Percentiles rank a stretch among this genome's conserved stretches.
Conservation (phyloP, 805 yeast genomes). For the Yarrowia sp. region DNA sequence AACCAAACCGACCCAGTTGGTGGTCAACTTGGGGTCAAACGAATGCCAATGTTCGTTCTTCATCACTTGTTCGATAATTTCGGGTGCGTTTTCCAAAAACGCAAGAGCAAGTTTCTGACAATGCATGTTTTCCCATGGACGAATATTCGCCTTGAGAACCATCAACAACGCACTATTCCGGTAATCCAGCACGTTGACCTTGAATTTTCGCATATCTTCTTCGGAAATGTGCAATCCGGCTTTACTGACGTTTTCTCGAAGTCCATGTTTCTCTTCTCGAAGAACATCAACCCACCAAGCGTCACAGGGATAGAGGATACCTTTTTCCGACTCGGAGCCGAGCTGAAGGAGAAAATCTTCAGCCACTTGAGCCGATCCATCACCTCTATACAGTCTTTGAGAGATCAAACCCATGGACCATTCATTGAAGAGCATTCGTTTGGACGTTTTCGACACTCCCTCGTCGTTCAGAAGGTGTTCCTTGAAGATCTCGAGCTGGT, state of each 20-base stretch:
- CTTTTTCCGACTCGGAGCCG: conserved; percentile 45
- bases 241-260: neutral
- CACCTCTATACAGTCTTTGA: conserved; percentile 47
- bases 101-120: conserved; percentile 57
- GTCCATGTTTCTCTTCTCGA: neutral
- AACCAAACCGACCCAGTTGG: conserved; percentile 80
- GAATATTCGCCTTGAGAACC: conserved; percentile 42
- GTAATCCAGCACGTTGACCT: conserved; percentile 66
- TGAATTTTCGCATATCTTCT: conserved; percentile 38
- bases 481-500: conserved; percentile 50
- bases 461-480: conserved; percentile 56
- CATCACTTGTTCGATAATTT: conserved; percentile 67
- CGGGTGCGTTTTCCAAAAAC: conserved; percentile 58
- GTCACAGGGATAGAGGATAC: conserved; percentile 38
- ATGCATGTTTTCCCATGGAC: conserved; percentile 74
- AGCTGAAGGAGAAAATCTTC: conserved; percentile 49
- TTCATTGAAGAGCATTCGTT: conserved; percentile 76
- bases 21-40: conserved; percentile 74
- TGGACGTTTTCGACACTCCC: conserved; percentile 62
- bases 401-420: conserved; percentile 61
- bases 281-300: conserved; percentile 35
- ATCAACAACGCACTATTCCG: conserved; percentile 47
- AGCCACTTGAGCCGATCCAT: conserved; percentile 37
- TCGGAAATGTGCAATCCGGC: conserved; percentile 1
- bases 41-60: conserved; percentile 38